Evolutionary conservation across 2,329 filamentous ascomycete genomes (phyloP).

Genomic region (Claviceps quebecensis): DNA sequence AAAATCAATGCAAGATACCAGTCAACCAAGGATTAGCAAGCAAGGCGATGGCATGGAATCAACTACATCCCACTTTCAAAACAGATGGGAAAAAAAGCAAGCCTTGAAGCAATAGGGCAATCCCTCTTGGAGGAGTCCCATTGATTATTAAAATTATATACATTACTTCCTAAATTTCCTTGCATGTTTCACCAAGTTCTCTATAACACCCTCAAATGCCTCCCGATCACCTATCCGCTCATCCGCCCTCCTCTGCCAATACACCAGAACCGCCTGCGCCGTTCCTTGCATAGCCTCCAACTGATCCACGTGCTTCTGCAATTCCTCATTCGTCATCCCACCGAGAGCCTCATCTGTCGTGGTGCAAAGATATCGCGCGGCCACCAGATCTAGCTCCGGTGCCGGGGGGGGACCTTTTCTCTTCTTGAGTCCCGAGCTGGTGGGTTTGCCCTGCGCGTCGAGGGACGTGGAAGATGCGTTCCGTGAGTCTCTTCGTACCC

Average conservation of each 20-base stretch:
- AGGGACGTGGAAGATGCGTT: constrained; percentile 45
- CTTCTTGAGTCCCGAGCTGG: constrained; percentile 21
- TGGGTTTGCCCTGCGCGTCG: constrained; percentile 43
- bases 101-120: too few species aligned
- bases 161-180: constrained; percentile 66
- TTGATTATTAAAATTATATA: background rate
- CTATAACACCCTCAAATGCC: constrained; percentile 91
- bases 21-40: too few species aligned
- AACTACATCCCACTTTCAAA: too few species aligned
- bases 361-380: constrained; percentile 62
- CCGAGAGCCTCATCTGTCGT: constrained; percentile 73
- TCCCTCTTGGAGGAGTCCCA: too few species aligned
- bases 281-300: constrained; percentile 56
- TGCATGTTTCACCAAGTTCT: constrained; percentile 86
- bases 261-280: constrained; percentile 67
- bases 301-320: constrained; percentile 55
- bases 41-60: too few species aligned
- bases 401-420: constrained; percentile 49
- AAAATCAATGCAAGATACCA: too few species aligned
- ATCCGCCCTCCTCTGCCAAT: constrained; percentile 77
- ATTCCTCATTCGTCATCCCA: constrained; percentile 66
- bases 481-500: constrained; percentile 30
- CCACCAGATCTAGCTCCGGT: constrained; percentile 65
- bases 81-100: too few species aligned
- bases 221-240: constrained; percentile 83